Percentiles rank a stretch among this genome's conserved stretches.
Evolutionary conservation across 345 rosid species (phyloP).

Genomic region (Fremontodendron californicum): DNA sequence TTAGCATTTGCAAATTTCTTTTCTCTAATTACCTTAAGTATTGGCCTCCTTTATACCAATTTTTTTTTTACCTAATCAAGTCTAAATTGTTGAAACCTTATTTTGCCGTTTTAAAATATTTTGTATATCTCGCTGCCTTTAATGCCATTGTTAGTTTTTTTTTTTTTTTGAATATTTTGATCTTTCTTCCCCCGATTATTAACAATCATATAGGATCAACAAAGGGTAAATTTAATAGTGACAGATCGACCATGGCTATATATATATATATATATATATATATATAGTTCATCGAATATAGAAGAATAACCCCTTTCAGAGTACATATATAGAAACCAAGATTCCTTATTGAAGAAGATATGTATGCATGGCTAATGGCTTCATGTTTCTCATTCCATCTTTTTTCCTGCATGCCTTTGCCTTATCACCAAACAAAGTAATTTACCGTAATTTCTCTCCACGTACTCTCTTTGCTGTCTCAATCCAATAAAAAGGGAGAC

Average conservation of each 20-base stretch:
- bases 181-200: no score
- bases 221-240: not conserved
- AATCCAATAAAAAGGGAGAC: constrained; percentile 24
- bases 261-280: no score
- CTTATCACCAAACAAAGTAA: constrained; percentile 19
- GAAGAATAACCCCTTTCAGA: not conserved
- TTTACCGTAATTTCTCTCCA: constrained; percentile 17
- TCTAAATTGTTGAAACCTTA: no score
- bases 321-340: not conserved
- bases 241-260: not conserved
- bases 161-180: no score
- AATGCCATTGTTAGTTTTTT: no score
- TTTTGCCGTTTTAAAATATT: no score
- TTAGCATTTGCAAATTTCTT: no score
- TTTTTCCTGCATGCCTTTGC: not conserved
- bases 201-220: no score
- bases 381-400: not conserved
- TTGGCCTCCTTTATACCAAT: no score
- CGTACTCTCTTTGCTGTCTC: constrained; percentile 25
- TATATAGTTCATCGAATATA: not conserved
- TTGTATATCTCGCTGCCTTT: no score
- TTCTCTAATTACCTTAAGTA: no score
- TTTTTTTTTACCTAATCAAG: no score
- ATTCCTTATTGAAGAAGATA: constrained; percentile 28
- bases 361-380: not conserved